Conservation (phyloP, 106 monocot genomes). For the Gastrodia elata region DNA sequence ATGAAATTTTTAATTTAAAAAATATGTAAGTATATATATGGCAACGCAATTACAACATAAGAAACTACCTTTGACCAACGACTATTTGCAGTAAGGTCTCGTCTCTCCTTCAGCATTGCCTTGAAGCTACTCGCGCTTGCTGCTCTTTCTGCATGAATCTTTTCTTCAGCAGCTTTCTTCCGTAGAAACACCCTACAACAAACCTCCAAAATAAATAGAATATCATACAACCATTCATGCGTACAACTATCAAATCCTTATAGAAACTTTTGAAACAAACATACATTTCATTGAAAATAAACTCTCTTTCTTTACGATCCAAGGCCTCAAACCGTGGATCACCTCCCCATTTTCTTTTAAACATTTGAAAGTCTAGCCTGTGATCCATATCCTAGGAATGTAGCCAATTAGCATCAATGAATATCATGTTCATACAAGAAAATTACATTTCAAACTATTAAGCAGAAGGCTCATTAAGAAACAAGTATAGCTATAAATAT, state of each 20-base stretch:
- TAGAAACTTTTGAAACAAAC: background rate
- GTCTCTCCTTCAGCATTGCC: constrained; percentile 67
- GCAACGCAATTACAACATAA: background rate
- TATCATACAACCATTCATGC: background rate
- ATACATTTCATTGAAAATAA: constrained; percentile 86
- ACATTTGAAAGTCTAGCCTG: constrained; percentile 61
- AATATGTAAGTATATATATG: no score
- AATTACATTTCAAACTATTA: constrained; percentile 2
- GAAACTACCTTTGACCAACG: constrained; percentile 79
- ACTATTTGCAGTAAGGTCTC: constrained; percentile 43
- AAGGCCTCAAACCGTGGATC: constrained; percentile 76
- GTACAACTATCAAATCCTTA: background rate
- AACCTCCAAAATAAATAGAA: background rate
- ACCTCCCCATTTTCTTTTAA: constrained; percentile 90
- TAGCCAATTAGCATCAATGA: constrained; percentile 2
- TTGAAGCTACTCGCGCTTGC: constrained; percentile 47
- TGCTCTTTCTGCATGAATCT: constrained; percentile 42
- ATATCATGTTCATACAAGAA: background rate
- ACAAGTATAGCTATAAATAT: background rate
- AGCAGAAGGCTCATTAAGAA: background rate
- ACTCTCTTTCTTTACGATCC: constrained; percentile 77
- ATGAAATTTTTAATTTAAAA: no score
- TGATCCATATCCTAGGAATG: constrained; percentile 57
- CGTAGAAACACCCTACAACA: constrained; percentile 41
- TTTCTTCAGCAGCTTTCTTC: constrained; percentile 67